Base-by-base conservation (phyloP, 192 early-diverging fungal genomes). In the Chytriomyces confervae region DNA sequence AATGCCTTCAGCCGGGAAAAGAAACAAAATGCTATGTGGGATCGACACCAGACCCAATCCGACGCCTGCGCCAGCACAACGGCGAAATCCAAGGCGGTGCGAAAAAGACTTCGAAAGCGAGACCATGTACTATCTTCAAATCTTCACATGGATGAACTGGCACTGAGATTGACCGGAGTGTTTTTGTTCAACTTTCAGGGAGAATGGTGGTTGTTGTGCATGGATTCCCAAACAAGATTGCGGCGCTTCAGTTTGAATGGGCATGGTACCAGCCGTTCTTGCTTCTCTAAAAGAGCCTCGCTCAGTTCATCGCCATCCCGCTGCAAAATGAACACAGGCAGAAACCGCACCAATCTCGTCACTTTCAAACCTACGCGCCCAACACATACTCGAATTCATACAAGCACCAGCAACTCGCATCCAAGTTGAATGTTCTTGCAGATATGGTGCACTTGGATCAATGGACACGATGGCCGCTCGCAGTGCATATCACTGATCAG, bases 51-150 rank as follows among this genome's bases (percentile, higher is more conserved):
- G 77, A 89, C 75, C 86, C 88, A 13, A 23, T 76, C 5, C 79
- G 84, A 6, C 68, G 88, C 20, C 20, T 89, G 9, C 69, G 86
- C 11, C 88, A 89, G 61, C 88, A 89, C 75, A 86, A 86, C 66
- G 88, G 88, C n/a, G 83, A 86, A 65, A 85, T 89, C 23, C 66
- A 77, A 45, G 88, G 88, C 60, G 88, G 88, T 5, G 88, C 88
- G n/a, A 82, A 84, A 57, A 78, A 82, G 68, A 89, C 88, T 13
- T 49, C 67, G 29, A 45, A 61, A 72, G 77, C 80, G 51, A 44
- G 88, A 61, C 86, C 86, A 44, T 86, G 84, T 80, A 43, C 29
- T 76, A 77, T 50, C 10, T 27, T 9, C 53, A 60, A 16, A 60
- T 20, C 57, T 60, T 36, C 36, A 36, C 36, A 36, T 36, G 36